Percentiles rank a stretch among this genome's conserved stretches.
phyloP scores from a whole-genome alignment of 805 yeast species.

The Pichia phayaonensis region DNA sequence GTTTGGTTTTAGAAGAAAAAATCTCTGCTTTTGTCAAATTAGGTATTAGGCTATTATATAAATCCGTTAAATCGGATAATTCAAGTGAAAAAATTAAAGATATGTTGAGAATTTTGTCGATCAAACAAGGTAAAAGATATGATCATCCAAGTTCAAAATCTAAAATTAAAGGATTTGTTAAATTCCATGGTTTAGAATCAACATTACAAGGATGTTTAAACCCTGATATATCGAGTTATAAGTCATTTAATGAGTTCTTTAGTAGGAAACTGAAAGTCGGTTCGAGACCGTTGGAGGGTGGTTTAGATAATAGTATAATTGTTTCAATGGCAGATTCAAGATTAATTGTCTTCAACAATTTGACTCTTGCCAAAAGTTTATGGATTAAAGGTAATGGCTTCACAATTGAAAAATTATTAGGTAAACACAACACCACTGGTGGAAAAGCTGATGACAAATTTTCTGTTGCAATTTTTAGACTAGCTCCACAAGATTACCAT shows the following conservation, averaged over 20 bases:
- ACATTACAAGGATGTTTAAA: conserved; percentile 55
- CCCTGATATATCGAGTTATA: conserved; percentile 40
- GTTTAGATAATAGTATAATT: conserved; percentile 34
- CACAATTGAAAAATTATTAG: conserved; percentile 47
- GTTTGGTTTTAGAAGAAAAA: conserved; percentile 85
- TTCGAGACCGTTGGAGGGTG: conserved; percentile 63
- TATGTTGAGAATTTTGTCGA: conserved; percentile 56
- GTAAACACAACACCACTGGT: conserved; percentile 30
- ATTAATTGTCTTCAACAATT: conserved; percentile 57
- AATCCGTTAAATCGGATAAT: conserved; percentile 50
- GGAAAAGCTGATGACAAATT: conserved; percentile 35
- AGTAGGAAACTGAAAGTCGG: conserved; percentile 68
- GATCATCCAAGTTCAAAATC: conserved; percentile 60
- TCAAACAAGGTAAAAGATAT: conserved; percentile 79
- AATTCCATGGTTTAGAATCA: conserved; percentile 74
- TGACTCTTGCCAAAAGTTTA: conserved; percentile 55
- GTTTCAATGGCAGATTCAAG: conserved; percentile 88
- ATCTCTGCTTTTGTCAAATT: conserved; percentile 83
- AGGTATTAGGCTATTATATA: conserved; percentile 78
- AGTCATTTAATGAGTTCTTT: conserved; percentile 84
- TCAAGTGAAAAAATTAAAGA: conserved; percentile 43
- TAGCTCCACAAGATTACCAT: conserved; percentile 97
- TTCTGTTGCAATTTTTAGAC: conserved; percentile 69
- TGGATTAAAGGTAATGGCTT: conserved; percentile 90
- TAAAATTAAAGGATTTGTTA: conserved; percentile 69